phyloP scores from a whole-genome alignment of 495 filamentous ascomycete species.

The Gamarada debralockiae region DNA sequence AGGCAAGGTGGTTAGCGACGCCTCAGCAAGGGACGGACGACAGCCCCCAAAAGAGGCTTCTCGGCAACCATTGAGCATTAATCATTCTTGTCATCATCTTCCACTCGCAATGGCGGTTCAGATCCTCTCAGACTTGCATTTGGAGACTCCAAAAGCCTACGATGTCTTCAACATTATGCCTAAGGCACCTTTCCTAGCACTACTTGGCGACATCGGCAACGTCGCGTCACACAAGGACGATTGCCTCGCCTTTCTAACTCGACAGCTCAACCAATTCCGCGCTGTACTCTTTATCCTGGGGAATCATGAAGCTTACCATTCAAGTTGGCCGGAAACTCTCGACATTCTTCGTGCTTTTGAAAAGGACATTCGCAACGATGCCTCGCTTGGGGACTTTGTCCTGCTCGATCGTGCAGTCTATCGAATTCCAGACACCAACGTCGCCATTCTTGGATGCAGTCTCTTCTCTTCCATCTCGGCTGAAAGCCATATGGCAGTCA shows the following conservation, averaged over 20 bases:
- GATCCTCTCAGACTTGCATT: slow-evolving; percentile 55
- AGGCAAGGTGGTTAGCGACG: not conserved
- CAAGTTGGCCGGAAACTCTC: slow-evolving; percentile 32
- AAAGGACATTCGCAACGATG: slow-evolving; percentile 11
- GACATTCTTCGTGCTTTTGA: slow-evolving; percentile 24
- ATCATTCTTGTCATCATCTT: slow-evolving; percentile 11
- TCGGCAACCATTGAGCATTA: slow-evolving; percentile 8
- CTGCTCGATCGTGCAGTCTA: slow-evolving; percentile 41
- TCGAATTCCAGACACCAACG: slow-evolving; percentile 25
- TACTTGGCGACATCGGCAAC: slow-evolving; percentile 54
- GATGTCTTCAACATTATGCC: slow-evolving; percentile 41
- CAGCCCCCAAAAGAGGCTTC: slow-evolving; percentile 1
- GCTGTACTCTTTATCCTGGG: slow-evolving; percentile 50
- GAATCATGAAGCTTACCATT: slow-evolving; percentile 53
- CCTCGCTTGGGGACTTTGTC: slow-evolving; percentile 37
- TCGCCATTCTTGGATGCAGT: slow-evolving; percentile 46
- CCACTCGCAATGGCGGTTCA: slow-evolving; percentile 34
- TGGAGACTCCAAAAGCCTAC: slow-evolving; percentile 44
- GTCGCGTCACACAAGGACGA: slow-evolving; percentile 10
- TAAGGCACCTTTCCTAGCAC: slow-evolving; percentile 45
- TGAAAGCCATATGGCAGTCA: slow-evolving; percentile 27
- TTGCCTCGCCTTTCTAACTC: slow-evolving; percentile 36
- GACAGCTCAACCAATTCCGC: slow-evolving; percentile 43
- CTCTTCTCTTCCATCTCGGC: slow-evolving; percentile 36
- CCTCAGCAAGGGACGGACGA: not conserved